These are phyloP conservation scores for Solanum hybrid DNA, from an alignment of 305 asterid species.

Conservation along the genomic window DNA sequence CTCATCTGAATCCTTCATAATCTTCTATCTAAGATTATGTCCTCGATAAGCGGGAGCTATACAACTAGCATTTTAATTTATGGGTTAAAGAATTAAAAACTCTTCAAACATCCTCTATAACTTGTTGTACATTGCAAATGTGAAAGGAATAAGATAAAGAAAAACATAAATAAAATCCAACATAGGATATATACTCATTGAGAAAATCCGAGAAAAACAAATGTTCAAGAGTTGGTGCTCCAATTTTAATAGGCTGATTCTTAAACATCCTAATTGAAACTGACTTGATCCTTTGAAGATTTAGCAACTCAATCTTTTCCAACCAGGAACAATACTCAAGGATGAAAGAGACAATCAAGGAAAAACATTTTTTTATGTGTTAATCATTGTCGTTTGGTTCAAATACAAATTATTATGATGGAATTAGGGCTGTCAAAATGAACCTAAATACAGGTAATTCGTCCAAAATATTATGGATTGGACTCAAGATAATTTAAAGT, in stretches of 20 bases:
- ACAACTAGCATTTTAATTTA: not conserved
- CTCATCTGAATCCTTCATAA: not conserved
- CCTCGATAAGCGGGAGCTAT: not conserved
- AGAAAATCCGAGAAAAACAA: not conserved
- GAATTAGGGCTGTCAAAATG: too few relatives aligned
- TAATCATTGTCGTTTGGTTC: too few relatives aligned
- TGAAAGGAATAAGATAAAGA: not conserved
- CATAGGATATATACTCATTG: not conserved
- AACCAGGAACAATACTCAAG: not conserved
- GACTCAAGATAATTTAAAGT: too few relatives aligned
- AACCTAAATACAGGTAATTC: too few relatives aligned
- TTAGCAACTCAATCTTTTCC: not conserved
- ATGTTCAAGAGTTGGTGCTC: not conserved
- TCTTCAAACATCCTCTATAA: not conserved
- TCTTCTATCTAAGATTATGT: not conserved
- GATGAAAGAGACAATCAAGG: not conserved
- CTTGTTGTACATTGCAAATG: not conserved
- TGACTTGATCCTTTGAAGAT: too few relatives aligned
- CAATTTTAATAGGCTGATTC: not conserved
- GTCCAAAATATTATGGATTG: too few relatives aligned
- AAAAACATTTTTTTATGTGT: too few relatives aligned
- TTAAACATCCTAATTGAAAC: too few relatives aligned
- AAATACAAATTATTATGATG: too few relatives aligned
- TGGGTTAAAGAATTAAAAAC: not conserved
- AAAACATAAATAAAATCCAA: not conserved